Base-by-base conservation (phyloP, 371 early-diverging fungal genomes). In the Parasitella parasitica region DNA sequence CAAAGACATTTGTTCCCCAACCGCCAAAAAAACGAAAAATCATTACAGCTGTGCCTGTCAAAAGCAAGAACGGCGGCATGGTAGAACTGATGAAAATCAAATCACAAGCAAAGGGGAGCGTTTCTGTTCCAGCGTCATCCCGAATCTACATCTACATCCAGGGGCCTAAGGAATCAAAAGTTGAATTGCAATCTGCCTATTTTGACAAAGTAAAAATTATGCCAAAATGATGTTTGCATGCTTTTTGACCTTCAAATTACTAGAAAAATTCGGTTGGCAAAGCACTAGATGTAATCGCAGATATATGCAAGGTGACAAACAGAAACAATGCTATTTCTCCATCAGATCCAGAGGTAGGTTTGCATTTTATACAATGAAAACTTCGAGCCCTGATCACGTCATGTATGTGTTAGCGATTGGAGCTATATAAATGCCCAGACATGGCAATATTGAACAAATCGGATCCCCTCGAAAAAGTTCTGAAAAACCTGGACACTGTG, bases 1-100 rank as follows among this genome's bases (percentile, higher is more conserved):
- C 66, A 15, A 70, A 66, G 20, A 66, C 63, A 43, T 69, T 73
- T 26, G 38, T 37, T 11, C 24, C 55, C 2, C 13, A 52, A 2
- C 5, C 52, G 11, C 48, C 48, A 41, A 41, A 43, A 16, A 57
- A 43, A 20, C 43, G 11, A 20, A 65, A 37, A 39, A 15, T 16
- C 15, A 49, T 30, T n/a, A 57, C 50, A 30, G 15, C 35, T 35
- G 61, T 39, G n/a, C 43, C 69, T 11, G 34, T 53, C 0, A 58
- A 61, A 32, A 64, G 54, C 24, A 63, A 63, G n/a, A 58, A 55
- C 13, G 66, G 64, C 1, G 46, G 64, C 3, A 69, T 66, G 34
- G 64, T 76, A 13, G 76, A 76, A 48, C 20, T 72, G 30, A 76
- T 76, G 76, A 76, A 73, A 35, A 67, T 73, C 11, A 76, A 71